These are phyloP conservation scores for Globisporangium yorkense DNA, from an alignment of 352 stramenopile genomes.

Conservation along the genomic window DNA sequence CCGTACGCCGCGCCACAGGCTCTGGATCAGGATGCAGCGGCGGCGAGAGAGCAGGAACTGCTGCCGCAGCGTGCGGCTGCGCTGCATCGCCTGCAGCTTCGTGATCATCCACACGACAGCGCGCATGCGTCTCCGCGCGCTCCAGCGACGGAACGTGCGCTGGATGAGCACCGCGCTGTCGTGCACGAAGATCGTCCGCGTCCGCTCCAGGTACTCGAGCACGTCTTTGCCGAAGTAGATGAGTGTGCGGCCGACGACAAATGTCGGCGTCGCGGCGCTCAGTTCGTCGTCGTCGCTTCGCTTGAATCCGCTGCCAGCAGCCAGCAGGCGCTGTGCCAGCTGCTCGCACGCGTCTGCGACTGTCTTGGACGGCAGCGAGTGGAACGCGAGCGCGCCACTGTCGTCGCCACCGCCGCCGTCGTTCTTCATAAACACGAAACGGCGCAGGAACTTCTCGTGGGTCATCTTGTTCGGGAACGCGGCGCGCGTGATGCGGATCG, in stretches of 20 bases:
- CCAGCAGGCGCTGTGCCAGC: conserved; percentile 43
- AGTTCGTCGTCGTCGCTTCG: conserved; percentile 22
- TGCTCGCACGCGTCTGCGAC: conserved; percentile 62
- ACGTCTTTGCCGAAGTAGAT: conserved; percentile 94
- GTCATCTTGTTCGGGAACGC: conserved; percentile 93
- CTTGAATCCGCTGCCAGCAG: conserved; percentile 26
- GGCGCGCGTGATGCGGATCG: conserved; percentile 85
- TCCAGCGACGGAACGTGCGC: conserved; percentile 41
- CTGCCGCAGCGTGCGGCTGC: conserved; percentile 33
- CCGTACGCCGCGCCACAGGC: conserved; percentile 65
- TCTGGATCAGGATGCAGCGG: conserved; percentile 52
- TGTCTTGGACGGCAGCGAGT: conserved; percentile 13
- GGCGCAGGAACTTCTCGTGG: conserved; percentile 85
- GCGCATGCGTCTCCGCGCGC: conserved; percentile 42
- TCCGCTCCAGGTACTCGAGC: conserved; percentile 87
- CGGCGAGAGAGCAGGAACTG: conserved; percentile 25
- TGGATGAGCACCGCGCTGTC: conserved; percentile 64
- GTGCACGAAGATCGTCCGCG: conserved; percentile 64
- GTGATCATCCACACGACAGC: conserved; percentile 47
- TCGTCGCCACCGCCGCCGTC: too few species aligned
- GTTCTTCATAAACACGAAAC: conserved; percentile 30
- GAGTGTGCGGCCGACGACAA: conserved; percentile 82
- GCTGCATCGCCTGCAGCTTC: conserved; percentile 52
- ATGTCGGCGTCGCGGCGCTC: conserved; percentile 38
- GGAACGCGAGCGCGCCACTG: too few species aligned